Evolutionary conservation across 2,329 filamentous ascomycete genomes (phyloP), one percentile per base, ranked within the genome.

Genomic region (Hypoxylon sp.): DNA sequence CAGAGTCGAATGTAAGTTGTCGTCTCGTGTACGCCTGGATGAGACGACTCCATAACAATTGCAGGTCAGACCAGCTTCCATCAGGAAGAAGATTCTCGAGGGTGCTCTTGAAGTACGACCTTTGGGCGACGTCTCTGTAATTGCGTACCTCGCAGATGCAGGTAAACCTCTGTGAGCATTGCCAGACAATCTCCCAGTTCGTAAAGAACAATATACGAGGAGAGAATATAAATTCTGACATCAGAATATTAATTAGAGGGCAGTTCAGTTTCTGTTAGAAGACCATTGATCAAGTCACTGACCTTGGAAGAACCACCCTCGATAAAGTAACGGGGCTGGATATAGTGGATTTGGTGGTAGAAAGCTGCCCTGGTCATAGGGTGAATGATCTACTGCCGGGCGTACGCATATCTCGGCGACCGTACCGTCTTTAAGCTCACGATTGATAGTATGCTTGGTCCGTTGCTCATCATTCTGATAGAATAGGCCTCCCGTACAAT

Each of bases 171-270:
- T 35, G 20, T 20, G 22, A 3, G 10, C 55, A 58, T 30, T 49
- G 40, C 55, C 55, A 58, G 30, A 58, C 2, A 6, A 58, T 33
- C 20, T 58, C 55, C 27, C 25, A 35, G 17, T 35, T 58, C 11
- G 55, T 58, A 27, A 58, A 58, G 17, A 48, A 58, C n/a, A 58
- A 3, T 22, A 48, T 33, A 48, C 55, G 55, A 6, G n/a, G 40
- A n/a, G 55, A 58, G 6, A 58, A 20, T 8, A 49, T 5, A 5
- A 22, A n/a, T 17, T 58, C 55, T 58, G 17, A 2, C n/a, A n/a
- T n/a, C n/a, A n/a, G n/a, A n/a, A n/a, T n/a, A n/a, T n/a, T n/a
- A n/a, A n/a, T n/a, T n/a, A n/a, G n/a, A n/a, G n/a, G n/a, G n/a
- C n/a, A n/a, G n/a, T n/a, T n/a, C n/a, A n/a, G n/a, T n/a, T n/a